Conservation (phyloP, 495 filamentous ascomycete genomes). For the Aspergillus taichungensis region DNA sequence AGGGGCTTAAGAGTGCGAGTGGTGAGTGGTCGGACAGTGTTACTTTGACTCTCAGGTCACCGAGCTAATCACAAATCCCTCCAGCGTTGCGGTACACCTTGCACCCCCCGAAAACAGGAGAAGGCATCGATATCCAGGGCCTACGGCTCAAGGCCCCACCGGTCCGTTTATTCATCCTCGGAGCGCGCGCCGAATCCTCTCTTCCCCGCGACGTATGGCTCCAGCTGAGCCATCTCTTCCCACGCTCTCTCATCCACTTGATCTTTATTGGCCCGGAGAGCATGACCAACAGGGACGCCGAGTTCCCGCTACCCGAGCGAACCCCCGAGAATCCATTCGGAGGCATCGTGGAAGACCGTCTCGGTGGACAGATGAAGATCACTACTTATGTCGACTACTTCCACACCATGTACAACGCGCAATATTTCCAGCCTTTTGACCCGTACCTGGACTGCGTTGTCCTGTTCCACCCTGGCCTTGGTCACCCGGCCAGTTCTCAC, state of each 20-base stretch:
- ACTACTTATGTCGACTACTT: conserved; percentile 97
- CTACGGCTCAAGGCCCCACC: conserved; percentile 77
- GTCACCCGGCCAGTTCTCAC: conserved; percentile 83
- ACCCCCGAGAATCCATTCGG: conserved; percentile 84
- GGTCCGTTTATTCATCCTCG: conserved; percentile 86
- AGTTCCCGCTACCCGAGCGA: conserved; percentile 82
- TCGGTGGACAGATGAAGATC: conserved; percentile 83
- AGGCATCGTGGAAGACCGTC: conserved; percentile 78
- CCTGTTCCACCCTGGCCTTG: conserved; percentile 91
- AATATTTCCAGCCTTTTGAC: conserved; percentile 85
- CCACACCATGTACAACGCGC: conserved; percentile 86
- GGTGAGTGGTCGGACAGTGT: conserved; percentile 48
- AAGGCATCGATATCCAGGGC: conserved; percentile 63
- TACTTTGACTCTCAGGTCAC: neutral
- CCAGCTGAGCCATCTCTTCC: conserved; percentile 86
- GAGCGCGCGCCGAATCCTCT: conserved; percentile 91
- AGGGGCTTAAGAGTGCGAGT: conserved; percentile 86
- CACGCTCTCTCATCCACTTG: conserved; percentile 60
- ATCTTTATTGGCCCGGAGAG: conserved; percentile 94
- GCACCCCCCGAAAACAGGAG: conserved; percentile 75
- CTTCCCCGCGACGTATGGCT: conserved; percentile 90
- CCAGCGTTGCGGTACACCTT: conserved; percentile 85
- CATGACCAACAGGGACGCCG: conserved; percentile 81
- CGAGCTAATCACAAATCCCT: conserved; percentile 6
- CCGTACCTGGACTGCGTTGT: conserved; percentile 97